These are phyloP conservation scores for Calonectria montana DNA, from an alignment of 2,329 filamentous ascomycete genomes.

Conservation along the genomic window DNA sequence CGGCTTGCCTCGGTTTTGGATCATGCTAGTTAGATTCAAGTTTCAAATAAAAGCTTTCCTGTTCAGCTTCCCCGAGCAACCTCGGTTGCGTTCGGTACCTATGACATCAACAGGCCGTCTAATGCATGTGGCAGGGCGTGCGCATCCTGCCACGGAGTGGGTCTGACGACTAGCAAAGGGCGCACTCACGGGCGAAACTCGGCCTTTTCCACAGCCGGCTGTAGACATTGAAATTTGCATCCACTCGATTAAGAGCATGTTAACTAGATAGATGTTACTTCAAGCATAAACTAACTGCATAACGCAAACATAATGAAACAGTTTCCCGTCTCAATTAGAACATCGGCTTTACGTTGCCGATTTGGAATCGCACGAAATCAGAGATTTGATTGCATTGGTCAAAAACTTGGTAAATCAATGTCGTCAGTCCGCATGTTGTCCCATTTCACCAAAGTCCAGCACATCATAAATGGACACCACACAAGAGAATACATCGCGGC, in stretches of 20 bases:
- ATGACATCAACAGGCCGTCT: neutral
- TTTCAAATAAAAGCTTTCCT: neutral
- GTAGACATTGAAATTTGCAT: neutral
- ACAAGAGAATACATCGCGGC: conserved; percentile 2
- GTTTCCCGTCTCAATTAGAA: neutral
- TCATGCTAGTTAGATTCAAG: neutral
- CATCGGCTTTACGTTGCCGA: neutral
- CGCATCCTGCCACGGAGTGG: neutral
- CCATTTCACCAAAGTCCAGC: neutral
- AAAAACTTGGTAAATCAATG: neutral
- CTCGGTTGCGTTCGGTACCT: neutral
- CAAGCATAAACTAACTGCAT: neutral
- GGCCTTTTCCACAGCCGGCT: neutral
- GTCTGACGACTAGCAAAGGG: neutral
- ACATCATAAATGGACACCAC: neutral
- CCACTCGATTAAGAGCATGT: neutral
- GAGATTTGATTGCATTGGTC: neutral
- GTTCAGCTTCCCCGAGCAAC: neutral
- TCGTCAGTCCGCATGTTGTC: neutral
- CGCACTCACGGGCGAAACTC: neutral
- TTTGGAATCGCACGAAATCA: neutral
- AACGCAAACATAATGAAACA: neutral
- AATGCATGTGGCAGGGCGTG: neutral
- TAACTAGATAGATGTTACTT: neutral
- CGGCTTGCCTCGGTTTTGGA: neutral